Conservation (phyloP, 768 basidiomycete genomes). For the Termitomyces sp. region DNA sequence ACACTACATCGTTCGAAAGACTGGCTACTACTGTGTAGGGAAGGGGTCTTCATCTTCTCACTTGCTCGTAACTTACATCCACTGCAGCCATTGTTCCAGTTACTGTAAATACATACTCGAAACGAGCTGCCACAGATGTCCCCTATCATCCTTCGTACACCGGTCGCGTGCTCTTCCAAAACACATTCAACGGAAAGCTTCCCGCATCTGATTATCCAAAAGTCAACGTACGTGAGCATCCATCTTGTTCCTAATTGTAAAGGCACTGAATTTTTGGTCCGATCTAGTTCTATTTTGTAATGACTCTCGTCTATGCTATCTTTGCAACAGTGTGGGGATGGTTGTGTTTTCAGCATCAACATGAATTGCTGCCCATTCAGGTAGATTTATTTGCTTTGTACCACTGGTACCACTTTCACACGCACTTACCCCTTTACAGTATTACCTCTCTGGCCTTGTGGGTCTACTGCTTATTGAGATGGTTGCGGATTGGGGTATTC, state of each 20-base stretch:
- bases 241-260: neutral
- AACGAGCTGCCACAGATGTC: slow-evolving; percentile 43
- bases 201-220: slow-evolving; percentile 96
- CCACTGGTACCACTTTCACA: neutral
- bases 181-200: slow-evolving; percentile 83
- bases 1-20: slow-evolving; percentile 76
- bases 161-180: slow-evolving; percentile 80
- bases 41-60: slow-evolving; percentile 25
- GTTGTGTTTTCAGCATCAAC: slow-evolving; percentile 74
- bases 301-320: slow-evolving; percentile 74
- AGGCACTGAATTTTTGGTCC: neutral
- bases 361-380: slow-evolving; percentile 87
- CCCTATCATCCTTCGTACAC: slow-evolving; percentile 72
- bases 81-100: slow-evolving; percentile 79
- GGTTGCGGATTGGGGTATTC: slow-evolving; percentile 83
- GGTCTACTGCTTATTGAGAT: slow-evolving; percentile 90
- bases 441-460: slow-evolving; percentile 88
- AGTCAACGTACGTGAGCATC: slow-evolving; percentile 64
- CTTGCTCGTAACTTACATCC: neutral
- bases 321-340: slow-evolving; percentile 76
- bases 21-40: slow-evolving; percentile 97
- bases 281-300: slow-evolving; percentile 75
- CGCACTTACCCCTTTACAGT: slow-evolving; percentile 34
- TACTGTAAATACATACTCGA: slow-evolving; percentile 52
- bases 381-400: slow-evolving; percentile 29